Evolutionary conservation across 306 rosid genomes (phyloP), one percentile per base, ranked within the genome.

Genomic region (Ochetophila trinervis): DNA sequence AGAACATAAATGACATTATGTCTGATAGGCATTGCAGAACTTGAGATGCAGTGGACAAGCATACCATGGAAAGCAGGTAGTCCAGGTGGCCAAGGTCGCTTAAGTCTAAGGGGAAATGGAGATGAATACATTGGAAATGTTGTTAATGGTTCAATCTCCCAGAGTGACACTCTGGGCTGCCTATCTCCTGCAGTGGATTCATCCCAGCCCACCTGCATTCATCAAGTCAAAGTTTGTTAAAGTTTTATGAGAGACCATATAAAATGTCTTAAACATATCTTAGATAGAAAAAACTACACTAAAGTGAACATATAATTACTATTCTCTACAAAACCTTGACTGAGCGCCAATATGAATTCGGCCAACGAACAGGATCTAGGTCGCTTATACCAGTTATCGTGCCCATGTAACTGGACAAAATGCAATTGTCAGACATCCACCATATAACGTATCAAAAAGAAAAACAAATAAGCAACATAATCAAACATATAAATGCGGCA

Each of bases 111-210:
- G 7, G 97, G 91, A 67, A 90, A 93, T 6, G 96, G 84, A 32
- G 99, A 90, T 37, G 99, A 94, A 82, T 93, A 93, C 99, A 93
- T 88, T 0, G 99, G 99, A 76, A 93, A 93, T 16, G 99, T 90
- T 11, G 99, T 93, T 71, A 93, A 73, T 15, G 99, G 99, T 74
- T 93, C 99, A 76, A 90, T 88, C 77, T 93, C 99, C 99, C 99
- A 93, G 19, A 93, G 61, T 20, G 99, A 88, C 15, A 93, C 99
- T 78, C 99, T 84, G 51, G 99, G 97, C 73, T 93, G 99, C 74
- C 95, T 88, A 65, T 93, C 99, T 54, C 97, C 99, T 14, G 99
- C 97, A 3, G 99, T 90, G 32, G 99, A 93, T 78, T 93, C 99
- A 69, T 93, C 99, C 99, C 99, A 93, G 51, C 99, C 99, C 71